These are phyloP conservation scores for Clitopilus passeckerianus DNA, from an alignment of 768 basidiomycete species.

Conservation along the genomic window DNA sequence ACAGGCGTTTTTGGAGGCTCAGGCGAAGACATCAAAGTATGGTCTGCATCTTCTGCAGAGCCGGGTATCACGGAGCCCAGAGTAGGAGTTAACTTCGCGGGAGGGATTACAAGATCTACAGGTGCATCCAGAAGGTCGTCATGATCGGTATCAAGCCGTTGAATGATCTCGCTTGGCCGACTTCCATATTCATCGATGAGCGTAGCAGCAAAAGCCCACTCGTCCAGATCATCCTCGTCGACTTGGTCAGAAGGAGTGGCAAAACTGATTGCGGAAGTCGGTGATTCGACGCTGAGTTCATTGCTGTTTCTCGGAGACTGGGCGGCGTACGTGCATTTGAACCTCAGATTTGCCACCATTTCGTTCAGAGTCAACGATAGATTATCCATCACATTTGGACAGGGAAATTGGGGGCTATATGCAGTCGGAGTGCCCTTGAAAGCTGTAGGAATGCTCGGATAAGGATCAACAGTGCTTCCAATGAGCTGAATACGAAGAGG, in stretches of 20 bases:
- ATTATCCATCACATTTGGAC: slow-evolving; percentile 14
- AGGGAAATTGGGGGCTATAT: slow-evolving; percentile 28
- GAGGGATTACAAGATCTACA: background rate
- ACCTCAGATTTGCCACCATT: slow-evolving; percentile 40
- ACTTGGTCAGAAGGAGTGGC: slow-evolving; percentile 8
- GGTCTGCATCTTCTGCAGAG: background rate
- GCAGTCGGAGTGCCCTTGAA: slow-evolving; percentile 36
- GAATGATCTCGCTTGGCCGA: background rate
- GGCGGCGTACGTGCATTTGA: slow-evolving; percentile 27
- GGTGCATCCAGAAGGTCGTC: background rate
- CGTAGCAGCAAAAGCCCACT: slow-evolving; percentile 32
- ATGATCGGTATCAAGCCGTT: background rate
- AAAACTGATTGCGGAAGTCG: slow-evolving; percentile 9
- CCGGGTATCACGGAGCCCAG: background rate
- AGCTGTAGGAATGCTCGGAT: slow-evolving; percentile 39
- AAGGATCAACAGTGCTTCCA: slow-evolving; percentile 16
- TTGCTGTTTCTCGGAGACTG: slow-evolving; percentile 2
- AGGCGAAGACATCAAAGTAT: background rate
- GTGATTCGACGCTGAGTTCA: slow-evolving; percentile 1
- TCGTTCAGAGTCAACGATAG: slow-evolving; percentile 31
- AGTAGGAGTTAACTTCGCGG: background rate
- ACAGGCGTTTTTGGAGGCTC: slow-evolving; percentile 5
- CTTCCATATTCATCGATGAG: slow-evolving; percentile 14
- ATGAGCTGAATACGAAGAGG: slow-evolving; percentile 19
- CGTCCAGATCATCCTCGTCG: slow-evolving; percentile 17